Evolutionary conservation across 164 flowering plant genomes (phyloP), one percentile per base, ranked within the genome.

Genomic region (Chimonanthus salicifolius): DNA sequence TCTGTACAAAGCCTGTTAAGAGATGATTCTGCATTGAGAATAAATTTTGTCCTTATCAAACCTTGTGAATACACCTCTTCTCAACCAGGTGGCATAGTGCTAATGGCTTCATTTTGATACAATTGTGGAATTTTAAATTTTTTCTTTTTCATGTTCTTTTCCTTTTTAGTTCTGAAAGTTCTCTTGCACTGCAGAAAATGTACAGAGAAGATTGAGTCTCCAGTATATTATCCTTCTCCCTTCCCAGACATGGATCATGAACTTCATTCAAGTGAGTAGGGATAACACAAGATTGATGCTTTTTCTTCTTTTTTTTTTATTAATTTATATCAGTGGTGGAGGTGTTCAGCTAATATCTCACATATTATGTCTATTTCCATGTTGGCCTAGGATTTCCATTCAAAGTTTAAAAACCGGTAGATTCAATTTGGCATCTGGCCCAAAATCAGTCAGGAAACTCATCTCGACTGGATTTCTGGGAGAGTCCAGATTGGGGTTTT

Each of bases 251-350:
- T 82, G 60, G 91, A 89, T 51, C 58, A 80, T 5, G 90, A 86
- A 66, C 49, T 85, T 74, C 86, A 87, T 51, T 72, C 88, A 47
- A 69, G 96, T 89, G 74, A 87, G 92, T 68, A 16, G 9, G 50
- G 51, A 68, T 77, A 46, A 18, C 58, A 7, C 72, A 51, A 11
- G n/a, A 58, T 20, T 10, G 3, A 21, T 33, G n/a, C 21, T 11
- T 68, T 20, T 33, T n/a, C 48, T 16, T 8, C 6, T n/a, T 15
- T 18, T 47, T 47, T 33, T 68, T 48, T 2, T 2, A 18, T 20
- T 20, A 20, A 20, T 33, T 33, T 33, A 33, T 33, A 33, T 0
- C 33, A 33, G 33, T 33, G 33, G 33, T 33, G 33, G 33, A 33
- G 33, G 51, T 10, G 47, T 46, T 11, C 48, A 66, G 44, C 16